Conservation (phyloP, 192 early-diverging fungal species). For the Entophlyctis luteolus region DNA sequence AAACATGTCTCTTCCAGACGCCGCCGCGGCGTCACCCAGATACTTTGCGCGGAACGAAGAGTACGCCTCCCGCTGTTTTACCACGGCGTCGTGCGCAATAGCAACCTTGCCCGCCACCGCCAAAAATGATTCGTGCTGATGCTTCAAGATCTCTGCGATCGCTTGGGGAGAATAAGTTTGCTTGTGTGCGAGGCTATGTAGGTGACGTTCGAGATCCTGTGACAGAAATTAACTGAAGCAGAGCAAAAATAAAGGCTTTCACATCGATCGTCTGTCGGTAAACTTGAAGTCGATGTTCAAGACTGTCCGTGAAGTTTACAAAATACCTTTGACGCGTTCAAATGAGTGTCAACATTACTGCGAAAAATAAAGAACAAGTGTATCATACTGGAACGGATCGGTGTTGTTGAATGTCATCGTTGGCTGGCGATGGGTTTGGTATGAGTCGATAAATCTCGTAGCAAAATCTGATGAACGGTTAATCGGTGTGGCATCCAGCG, state of each 20-base stretch:
- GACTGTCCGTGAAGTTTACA: conserved; percentile 26
- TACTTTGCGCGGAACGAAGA: conserved; percentile 23
- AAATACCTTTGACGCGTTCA: conserved; percentile 27
- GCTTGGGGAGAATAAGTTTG: conserved; percentile 8
- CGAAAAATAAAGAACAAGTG: background rate
- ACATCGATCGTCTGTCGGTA: conserved; percentile 43
- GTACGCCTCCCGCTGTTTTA: conserved; percentile 24
- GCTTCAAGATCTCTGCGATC: conserved; percentile 27
- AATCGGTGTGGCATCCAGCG: background rate
- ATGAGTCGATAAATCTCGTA: conserved; percentile 36
- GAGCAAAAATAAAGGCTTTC: background rate
- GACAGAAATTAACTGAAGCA: background rate
- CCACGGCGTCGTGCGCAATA: conserved; percentile 22
- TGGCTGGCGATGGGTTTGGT: conserved; percentile 17
- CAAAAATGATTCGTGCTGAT: conserved; percentile 32
- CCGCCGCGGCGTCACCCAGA: conserved; percentile 21
- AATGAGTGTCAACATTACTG: background rate
- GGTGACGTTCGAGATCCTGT: background rate
- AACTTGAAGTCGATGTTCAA: conserved; percentile 36
- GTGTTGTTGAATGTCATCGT: conserved; percentile 31
- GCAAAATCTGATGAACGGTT: conserved; percentile 12
- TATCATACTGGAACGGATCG: conserved; percentile 10
- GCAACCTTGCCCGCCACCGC: conserved; percentile 32
- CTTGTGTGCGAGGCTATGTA: background rate
- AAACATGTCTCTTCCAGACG: conserved; percentile 10